Evolutionary conservation across 140 eudicot genomes (phyloP).

Genomic region (Ambrosia hybrid): DNA sequence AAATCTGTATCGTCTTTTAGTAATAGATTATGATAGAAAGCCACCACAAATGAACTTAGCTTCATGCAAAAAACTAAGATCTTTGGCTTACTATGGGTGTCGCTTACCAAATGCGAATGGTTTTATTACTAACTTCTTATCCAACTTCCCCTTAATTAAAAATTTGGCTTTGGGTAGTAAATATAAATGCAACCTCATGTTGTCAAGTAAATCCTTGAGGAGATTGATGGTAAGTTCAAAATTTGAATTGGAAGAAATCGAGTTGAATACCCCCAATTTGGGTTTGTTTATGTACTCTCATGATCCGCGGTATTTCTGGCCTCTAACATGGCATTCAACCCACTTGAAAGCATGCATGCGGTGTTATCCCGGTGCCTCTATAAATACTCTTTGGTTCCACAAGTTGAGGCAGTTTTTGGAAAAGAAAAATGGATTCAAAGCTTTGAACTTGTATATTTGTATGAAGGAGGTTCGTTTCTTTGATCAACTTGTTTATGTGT

Average conservation of each 20-base stretch:
- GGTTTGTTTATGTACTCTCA: neutral
- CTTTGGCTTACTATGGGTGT: neutral
- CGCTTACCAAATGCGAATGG: neutral
- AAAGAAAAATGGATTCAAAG: neutral
- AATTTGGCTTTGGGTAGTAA: neutral
- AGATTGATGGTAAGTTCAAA: neutral
- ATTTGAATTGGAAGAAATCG: neutral
- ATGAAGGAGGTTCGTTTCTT: neutral
- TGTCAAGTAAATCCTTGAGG: constrained; percentile 14
- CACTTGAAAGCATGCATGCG: neutral
- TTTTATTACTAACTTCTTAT: neutral
- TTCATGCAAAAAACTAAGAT: constrained; percentile 10
- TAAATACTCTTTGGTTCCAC: constrained; percentile 17
- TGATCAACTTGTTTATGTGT: neutral
- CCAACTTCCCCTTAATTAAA: neutral
- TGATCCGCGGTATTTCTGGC: neutral
- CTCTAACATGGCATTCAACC: neutral
- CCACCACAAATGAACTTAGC: neutral
- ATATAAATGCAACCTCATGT: neutral
- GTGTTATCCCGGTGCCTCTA: neutral
- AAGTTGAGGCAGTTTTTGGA: constrained; percentile 4
- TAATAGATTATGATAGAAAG: neutral
- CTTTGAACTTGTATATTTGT: constrained; percentile 5
- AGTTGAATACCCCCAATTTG: constrained; percentile 10
- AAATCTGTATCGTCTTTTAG: too few relatives aligned